Evolutionary conservation across 805 yeast species (phyloP).

Genomic region (Nakazawaea wyomingensis): DNA sequence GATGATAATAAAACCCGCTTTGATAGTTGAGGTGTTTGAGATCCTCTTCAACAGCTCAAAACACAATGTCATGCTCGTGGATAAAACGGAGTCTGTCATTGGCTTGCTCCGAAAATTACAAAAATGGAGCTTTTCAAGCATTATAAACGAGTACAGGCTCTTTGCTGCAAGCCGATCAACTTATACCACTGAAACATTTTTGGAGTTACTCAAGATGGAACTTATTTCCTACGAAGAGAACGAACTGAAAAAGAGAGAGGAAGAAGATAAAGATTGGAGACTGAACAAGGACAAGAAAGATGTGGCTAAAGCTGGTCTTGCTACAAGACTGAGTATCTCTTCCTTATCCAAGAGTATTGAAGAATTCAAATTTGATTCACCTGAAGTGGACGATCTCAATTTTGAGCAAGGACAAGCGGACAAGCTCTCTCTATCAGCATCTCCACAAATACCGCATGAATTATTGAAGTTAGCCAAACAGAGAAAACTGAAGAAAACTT

Average conservation of each 20-base stretch:
- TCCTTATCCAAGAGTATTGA: conserved; percentile 6
- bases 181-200: conserved; percentile 74
- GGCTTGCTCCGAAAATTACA: conserved; percentile 80
- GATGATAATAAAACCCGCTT: conserved; percentile 68
- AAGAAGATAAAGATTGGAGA: conserved; percentile 13
- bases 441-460: conserved; percentile 67
- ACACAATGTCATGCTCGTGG: conserved; percentile 71
- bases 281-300: conserved; percentile 8
- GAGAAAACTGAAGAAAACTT: conserved; percentile 33
- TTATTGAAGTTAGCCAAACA: conserved; percentile 50
- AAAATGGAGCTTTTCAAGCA: conserved; percentile 83
- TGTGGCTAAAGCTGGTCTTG: conserved; percentile 9
- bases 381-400: conserved; percentile 7
- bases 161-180: conserved; percentile 69
- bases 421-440: conserved; percentile 49
- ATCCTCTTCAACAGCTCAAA: conserved; percentile 56
- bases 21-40: conserved; percentile 63
- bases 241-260: conserved; percentile 14
- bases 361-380: not conserved
- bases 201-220: conserved; percentile 65
- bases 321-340: conserved; percentile 3
- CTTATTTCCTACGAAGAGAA: conserved; percentile 35
- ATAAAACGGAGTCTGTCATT: conserved; percentile 71
- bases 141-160: conserved; percentile 78
- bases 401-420: conserved; percentile 18